Conservation (phyloP, 2,329 filamentous ascomycete genomes). For the Xylariaceae sp. region DNA sequence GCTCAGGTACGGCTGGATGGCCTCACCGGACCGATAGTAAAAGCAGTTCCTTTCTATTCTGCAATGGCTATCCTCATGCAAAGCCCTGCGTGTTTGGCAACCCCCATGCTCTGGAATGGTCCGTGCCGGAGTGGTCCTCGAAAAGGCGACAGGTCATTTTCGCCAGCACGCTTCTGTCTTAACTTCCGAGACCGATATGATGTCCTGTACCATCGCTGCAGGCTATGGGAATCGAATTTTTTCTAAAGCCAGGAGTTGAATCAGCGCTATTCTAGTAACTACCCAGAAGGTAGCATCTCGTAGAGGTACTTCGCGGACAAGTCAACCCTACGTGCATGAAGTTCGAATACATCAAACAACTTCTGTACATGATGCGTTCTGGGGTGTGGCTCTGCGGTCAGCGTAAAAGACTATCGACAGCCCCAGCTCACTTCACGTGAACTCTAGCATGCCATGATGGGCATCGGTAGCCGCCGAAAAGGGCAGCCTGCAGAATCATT, state of each 20-base stretch:
- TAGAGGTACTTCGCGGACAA: constrained; percentile 22
- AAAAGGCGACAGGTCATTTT: constrained; percentile 25
- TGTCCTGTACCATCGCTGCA: constrained; percentile 25
- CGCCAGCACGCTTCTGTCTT: constrained; percentile 2
- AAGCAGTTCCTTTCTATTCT: neutral
- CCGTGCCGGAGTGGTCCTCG: neutral
- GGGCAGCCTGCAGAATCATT: constrained; percentile 37
- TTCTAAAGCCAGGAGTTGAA: neutral
- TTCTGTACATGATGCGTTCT: constrained; percentile 12
- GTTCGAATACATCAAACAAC: constrained; percentile 27
- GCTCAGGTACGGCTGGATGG: neutral
- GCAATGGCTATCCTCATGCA: constrained; percentile 8
- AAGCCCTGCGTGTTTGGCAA: constrained; percentile 4
- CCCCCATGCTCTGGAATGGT: constrained; percentile 12
- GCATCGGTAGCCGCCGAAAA: constrained; percentile 34
- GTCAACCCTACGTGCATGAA: constrained; percentile 14
- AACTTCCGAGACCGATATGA: neutral
- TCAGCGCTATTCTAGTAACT: neutral
- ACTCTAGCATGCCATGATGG: constrained; percentile 32
- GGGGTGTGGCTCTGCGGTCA: constrained; percentile 19
- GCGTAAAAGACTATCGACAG: constrained; percentile 13
- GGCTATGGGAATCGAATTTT: constrained; percentile 19
- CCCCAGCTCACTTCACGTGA: constrained; percentile 36
- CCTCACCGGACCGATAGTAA: neutral
- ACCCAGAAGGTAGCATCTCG: constrained; percentile 13